Conservation (phyloP, 2,329 filamentous ascomycete species). For the Neocucurbitaria cava region DNA sequence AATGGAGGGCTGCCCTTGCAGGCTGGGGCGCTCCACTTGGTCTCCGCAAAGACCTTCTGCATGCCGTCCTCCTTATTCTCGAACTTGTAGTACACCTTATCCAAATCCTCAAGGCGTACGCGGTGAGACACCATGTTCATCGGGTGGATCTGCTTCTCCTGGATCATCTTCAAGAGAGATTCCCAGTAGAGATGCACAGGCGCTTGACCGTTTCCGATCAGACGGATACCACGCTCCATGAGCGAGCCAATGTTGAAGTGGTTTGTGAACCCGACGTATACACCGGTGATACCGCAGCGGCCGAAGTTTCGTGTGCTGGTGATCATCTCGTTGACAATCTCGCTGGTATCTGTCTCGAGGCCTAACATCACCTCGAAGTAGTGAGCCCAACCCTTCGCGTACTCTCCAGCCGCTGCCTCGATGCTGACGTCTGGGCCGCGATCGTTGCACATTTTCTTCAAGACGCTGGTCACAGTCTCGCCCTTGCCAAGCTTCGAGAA, state of each 20-base stretch:
- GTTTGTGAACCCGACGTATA: slow-evolving; percentile 72
- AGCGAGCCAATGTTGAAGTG: slow-evolving; percentile 83
- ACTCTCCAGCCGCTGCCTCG: slow-evolving; percentile 71
- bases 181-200: slow-evolving; percentile 88
- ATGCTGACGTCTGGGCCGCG: slow-evolving; percentile 75
- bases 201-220: slow-evolving; percentile 73
- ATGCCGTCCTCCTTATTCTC: slow-evolving; percentile 76
- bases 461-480: slow-evolving; percentile 70
- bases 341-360: slow-evolving; percentile 83
- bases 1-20: slow-evolving; percentile 59
- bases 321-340: slow-evolving; percentile 82
- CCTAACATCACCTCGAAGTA: slow-evolving; percentile 68
- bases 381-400: slow-evolving; percentile 67
- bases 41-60: slow-evolving; percentile 80
- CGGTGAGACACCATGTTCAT: slow-evolving; percentile 83
- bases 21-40: slow-evolving; percentile 62
- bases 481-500: slow-evolving; percentile 68
- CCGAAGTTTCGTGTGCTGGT: slow-evolving; percentile 75
- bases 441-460: slow-evolving; percentile 76
- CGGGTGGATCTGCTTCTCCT: slow-evolving; percentile 73
- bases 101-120: slow-evolving; percentile 60
- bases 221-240: slow-evolving; percentile 85
- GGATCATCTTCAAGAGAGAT: slow-evolving; percentile 72
- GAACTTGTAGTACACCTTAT: slow-evolving; percentile 64
- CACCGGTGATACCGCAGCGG: slow-evolving; percentile 77